Evolutionary conservation across 306 rosid genomes (phyloP).

Genomic region (Acacia confusa): DNA sequence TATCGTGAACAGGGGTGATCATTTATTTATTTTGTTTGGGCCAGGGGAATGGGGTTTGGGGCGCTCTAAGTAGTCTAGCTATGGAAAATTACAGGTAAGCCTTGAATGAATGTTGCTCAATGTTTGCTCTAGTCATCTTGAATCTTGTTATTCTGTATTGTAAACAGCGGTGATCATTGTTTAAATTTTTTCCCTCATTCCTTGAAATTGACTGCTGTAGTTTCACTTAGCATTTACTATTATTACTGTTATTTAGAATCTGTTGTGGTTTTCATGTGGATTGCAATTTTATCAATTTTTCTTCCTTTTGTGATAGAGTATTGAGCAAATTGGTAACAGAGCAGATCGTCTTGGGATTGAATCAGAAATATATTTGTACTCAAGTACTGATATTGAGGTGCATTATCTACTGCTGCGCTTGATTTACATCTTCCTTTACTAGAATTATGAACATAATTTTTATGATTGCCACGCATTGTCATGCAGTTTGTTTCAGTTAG

Average conservation of each 20-base stretch:
- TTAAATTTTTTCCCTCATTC: not conserved
- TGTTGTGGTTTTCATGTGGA: not conserved
- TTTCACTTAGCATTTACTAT: conserved; percentile 9
- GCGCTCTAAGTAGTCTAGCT: not conserved
- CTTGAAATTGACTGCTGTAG: conserved; percentile 24
- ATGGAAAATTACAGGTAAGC: not conserved
- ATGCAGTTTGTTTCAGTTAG: not conserved
- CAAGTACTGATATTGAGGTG: conserved; percentile 95
- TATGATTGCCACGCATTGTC: conserved; percentile 6
- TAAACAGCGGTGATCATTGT: conserved; percentile 12
- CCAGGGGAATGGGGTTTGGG: too few species aligned
- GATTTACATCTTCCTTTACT: not conserved
- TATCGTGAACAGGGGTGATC: not conserved
- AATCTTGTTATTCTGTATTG: not conserved
- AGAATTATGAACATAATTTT: conserved; percentile 19
- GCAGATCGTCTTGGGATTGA: conserved; percentile 80
- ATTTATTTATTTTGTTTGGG: conserved; percentile 7
- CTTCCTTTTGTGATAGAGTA: conserved; percentile 64
- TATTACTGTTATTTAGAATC: not conserved
- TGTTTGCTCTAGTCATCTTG: not conserved
- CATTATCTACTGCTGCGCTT: conserved; percentile 18
- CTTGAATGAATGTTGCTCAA: not conserved
- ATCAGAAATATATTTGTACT: conserved; percentile 73
- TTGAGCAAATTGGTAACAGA: conserved; percentile 83
- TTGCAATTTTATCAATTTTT: conserved; percentile 14